Evolutionary conservation across 805 yeast genomes (phyloP).

Genomic region (Sugiyamaella qingdaonensis): DNA sequence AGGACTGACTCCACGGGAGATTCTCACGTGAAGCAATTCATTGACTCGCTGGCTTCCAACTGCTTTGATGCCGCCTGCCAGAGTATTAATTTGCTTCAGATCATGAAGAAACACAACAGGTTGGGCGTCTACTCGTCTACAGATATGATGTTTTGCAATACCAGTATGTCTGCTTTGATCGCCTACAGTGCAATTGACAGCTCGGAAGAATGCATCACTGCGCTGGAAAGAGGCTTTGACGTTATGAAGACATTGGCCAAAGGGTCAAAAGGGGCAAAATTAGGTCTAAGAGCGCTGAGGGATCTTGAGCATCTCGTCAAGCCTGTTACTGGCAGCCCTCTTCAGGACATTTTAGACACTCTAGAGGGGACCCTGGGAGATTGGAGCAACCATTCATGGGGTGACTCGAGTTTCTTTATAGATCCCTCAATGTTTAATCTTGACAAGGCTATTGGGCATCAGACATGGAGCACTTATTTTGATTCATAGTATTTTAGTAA

Average conservation of each 20-base stretch:
- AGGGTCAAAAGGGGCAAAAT: background rate
- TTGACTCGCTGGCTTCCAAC: background rate
- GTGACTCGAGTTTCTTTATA: background rate
- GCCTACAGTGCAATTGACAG: background rate
- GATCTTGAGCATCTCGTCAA: slow-evolving; percentile 1
- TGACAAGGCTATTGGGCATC: background rate
- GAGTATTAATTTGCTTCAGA: background rate
- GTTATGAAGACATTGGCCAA: slow-evolving; percentile 1
- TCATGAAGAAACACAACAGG: slow-evolving; percentile 1
- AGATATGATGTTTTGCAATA: slow-evolving; percentile 3
- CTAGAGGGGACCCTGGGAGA: background rate
- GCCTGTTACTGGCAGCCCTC: background rate
- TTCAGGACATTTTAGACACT: background rate
- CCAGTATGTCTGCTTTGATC: slow-evolving; percentile 1
- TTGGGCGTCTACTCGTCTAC: slow-evolving; percentile 1
- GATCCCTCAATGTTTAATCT: slow-evolving; percentile 2
- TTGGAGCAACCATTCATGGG: background rate
- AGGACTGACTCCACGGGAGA: background rate
- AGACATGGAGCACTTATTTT: slow-evolving; percentile 1
- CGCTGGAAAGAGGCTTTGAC: background rate
- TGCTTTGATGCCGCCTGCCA: slow-evolving; percentile 2
- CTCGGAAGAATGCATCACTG: background rate
- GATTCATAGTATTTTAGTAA: no score
- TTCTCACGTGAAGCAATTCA: background rate
- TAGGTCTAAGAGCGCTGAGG: background rate